Evolutionary conservation across 768 basidiomycete genomes (phyloP).

Genomic region (Trametes villosa): DNA sequence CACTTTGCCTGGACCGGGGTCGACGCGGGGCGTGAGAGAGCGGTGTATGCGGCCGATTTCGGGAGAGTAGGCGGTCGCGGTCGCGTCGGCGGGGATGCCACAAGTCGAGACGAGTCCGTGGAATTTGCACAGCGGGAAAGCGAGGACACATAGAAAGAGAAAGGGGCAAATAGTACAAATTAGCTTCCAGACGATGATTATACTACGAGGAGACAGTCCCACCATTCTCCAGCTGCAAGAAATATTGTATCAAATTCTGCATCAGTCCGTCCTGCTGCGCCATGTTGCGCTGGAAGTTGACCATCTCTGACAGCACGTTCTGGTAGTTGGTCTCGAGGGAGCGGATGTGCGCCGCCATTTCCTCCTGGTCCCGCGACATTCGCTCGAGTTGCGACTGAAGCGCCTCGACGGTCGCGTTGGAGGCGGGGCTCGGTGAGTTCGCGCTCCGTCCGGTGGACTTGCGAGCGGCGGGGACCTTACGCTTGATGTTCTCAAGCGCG

Average conservation of each 20-base stretch:
- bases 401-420: constrained; percentile 34
- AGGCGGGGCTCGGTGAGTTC: constrained; percentile 31
- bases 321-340: constrained; percentile 68
- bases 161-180: constrained; percentile 25
- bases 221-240: constrained; percentile 71
- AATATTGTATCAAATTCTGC: constrained; percentile 82
- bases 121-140: constrained; percentile 37
- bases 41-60: constrained; percentile 8
- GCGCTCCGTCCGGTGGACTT: constrained; percentile 34
- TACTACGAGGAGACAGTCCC: constrained; percentile 38
- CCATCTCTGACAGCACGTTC: constrained; percentile 71
- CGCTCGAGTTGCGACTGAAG: constrained; percentile 56
- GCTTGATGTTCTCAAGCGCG: constrained; percentile 68
- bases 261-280: constrained; percentile 85
- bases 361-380: constrained; percentile 51
- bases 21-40: constrained; percentile 7
- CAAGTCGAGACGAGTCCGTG: constrained; percentile 17
- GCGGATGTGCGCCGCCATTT: constrained; percentile 56
- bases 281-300: constrained; percentile 72
- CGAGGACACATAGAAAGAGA: constrained; percentile 17
- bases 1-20: constrained; percentile 35
- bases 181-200: constrained; percentile 43
- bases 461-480: constrained; percentile 51
- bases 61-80: background rate
- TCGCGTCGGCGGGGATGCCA: constrained; percentile 3